phyloP scores from a whole-genome alignment of 345 rosid species.

The Acer saccharum region DNA sequence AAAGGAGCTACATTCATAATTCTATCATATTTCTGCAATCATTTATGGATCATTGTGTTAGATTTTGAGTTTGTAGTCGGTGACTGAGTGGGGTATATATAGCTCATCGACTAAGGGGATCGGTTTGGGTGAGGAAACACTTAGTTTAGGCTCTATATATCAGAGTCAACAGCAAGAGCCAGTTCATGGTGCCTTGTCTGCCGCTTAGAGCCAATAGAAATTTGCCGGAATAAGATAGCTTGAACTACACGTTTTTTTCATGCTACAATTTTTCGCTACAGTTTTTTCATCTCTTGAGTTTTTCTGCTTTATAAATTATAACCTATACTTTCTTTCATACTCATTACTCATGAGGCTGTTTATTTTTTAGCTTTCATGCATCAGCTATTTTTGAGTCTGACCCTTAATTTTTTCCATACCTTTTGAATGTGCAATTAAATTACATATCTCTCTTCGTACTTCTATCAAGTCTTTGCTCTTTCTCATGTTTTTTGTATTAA shows the following conservation, averaged over 20 bases:
- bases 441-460: background rate
- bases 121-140: background rate
- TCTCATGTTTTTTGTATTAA: background rate
- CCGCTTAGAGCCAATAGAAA: conserved; percentile 38
- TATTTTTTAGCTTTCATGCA: no score
- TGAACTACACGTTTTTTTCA: conserved; percentile 2
- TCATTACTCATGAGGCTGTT: no score
- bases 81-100: no score
- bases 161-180: conserved; percentile 37
- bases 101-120: no score
- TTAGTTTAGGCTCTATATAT: conserved; percentile 18
- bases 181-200: conserved; percentile 30
- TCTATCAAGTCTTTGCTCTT: no score
- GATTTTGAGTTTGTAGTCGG: no score
- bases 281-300: background rate
- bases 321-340: no score
- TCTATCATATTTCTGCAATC: background rate
- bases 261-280: conserved; percentile 27
- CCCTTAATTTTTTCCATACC: no score
- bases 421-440: background rate
- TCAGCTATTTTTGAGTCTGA: no score
- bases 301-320: no score
- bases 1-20: conserved; percentile 29
- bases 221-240: conserved; percentile 20
- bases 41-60: background rate